Evolutionary conservation across 2,329 filamentous ascomycete species (phyloP).

Genomic region (Pseudophaeomoniella oleicola): DNA sequence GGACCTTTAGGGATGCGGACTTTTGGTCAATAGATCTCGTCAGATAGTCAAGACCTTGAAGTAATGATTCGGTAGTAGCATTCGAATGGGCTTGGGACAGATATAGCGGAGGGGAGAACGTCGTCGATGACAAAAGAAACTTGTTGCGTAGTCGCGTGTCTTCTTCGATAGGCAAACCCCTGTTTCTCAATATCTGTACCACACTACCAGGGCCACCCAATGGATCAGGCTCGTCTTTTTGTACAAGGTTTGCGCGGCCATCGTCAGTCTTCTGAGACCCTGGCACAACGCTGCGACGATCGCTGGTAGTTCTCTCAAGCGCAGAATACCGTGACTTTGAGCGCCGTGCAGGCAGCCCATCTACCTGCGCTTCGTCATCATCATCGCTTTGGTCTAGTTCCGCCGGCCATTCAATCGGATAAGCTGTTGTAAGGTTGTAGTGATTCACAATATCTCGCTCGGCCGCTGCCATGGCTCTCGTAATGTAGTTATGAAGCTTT

Average conservation of each 20-base stretch:
- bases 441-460: slow-evolving; percentile 71
- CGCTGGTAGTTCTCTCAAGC: slow-evolving; percentile 60
- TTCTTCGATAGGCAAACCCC: slow-evolving; percentile 71
- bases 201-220: slow-evolving; percentile 81
- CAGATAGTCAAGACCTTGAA: slow-evolving; percentile 70
- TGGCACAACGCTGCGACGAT: slow-evolving; percentile 49
- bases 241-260: slow-evolving; percentile 62
- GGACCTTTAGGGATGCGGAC: slow-evolving; percentile 84
- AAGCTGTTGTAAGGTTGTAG: slow-evolving; percentile 69
- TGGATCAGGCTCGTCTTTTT: slow-evolving; percentile 85
- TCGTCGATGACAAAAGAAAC: slow-evolving; percentile 88
- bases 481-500: no score
- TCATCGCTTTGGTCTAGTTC: slow-evolving; percentile 62
- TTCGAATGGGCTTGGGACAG: slow-evolving; percentile 80
- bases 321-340: slow-evolving; percentile 73
- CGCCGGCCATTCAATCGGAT: slow-evolving; percentile 72
- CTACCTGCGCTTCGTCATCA: slow-evolving; percentile 40
- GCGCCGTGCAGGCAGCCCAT: slow-evolving; percentile 25
- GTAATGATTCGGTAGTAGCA: slow-evolving; percentile 67
- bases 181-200: slow-evolving; percentile 59
- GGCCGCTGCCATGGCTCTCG: slow-evolving; percentile 52
- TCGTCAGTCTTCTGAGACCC: slow-evolving; percentile 54
- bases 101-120: slow-evolving; percentile 81
- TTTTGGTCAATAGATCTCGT: slow-evolving; percentile 94
- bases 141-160: slow-evolving; percentile 71